Evolutionary conservation across 2,329 filamentous ascomycete genomes (phyloP).

Genomic region (Bipolaris bicolor): DNA sequence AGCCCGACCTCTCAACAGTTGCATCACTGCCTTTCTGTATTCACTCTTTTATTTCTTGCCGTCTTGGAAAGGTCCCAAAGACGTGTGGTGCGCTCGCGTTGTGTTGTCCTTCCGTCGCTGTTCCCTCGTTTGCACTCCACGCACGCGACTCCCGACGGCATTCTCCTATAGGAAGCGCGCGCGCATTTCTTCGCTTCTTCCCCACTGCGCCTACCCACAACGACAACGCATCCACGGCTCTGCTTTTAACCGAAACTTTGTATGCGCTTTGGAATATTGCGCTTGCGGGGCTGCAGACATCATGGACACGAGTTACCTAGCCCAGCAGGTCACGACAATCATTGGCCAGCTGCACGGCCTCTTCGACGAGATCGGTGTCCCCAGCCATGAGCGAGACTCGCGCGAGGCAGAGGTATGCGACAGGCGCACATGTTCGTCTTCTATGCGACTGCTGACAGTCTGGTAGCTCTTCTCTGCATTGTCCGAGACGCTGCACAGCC

Average conservation of each 20-base stretch:
- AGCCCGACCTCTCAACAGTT: constrained; percentile 30
- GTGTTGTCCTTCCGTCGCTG: constrained; percentile 2
- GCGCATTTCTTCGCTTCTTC: constrained; percentile 19
- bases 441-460: constrained; percentile 8
- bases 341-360: constrained; percentile 91
- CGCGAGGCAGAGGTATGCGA: constrained; percentile 80
- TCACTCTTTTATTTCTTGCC: constrained; percentile 6
- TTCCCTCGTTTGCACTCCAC: constrained; percentile 20
- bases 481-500: constrained; percentile 88
- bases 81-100: neutral
- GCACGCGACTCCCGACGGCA: constrained; percentile 1
- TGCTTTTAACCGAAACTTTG: constrained; percentile 26
- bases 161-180: constrained; percentile 3
- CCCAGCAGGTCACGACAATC: constrained; percentile 93
- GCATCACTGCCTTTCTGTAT: constrained; percentile 32
- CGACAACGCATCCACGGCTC: constrained; percentile 11
- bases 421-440: neutral
- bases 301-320: constrained; percentile 92
- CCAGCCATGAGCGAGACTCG: constrained; percentile 86
- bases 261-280: constrained; percentile 42
- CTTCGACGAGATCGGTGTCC: constrained; percentile 97
- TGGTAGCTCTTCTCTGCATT: constrained; percentile 84
- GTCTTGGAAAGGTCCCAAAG: neutral
- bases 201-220: constrained; percentile 10
- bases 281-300: constrained; percentile 44